Evolutionary conservation across 164 flowering plant species (phyloP).

Genomic region (Warburgia ugandensis): DNA sequence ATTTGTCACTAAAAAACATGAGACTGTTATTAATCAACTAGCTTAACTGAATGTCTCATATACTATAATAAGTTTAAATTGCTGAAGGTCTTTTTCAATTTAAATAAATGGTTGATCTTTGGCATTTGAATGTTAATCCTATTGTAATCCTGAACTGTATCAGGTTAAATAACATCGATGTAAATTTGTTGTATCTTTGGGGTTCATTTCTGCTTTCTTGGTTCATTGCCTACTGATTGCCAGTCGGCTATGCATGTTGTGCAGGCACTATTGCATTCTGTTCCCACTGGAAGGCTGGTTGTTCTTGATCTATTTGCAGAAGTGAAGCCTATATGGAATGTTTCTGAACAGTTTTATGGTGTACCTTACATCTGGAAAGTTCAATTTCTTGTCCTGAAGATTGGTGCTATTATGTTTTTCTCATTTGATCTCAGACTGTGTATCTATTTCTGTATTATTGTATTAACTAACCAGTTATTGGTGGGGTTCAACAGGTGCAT

Average conservation of each 20-base stretch:
- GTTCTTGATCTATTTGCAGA: constrained; percentile 83
- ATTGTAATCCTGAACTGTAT: too few relatives aligned
- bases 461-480: background rate
- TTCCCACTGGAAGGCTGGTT: constrained; percentile 60
- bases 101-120: too few relatives aligned
- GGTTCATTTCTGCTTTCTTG: too few relatives aligned
- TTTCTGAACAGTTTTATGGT: constrained; percentile 69
- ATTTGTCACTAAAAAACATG: too few relatives aligned
- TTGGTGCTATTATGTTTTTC: constrained; percentile 1
- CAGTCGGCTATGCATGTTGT: constrained; percentile 11
- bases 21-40: too few relatives aligned
- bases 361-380: constrained; percentile 75
- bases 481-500: constrained; percentile 51
- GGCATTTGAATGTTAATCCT: too few relatives aligned
- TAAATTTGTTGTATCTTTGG: too few relatives aligned
- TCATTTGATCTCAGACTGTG: background rate
- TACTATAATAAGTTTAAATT: too few relatives aligned
- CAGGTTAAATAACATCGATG: too few relatives aligned
- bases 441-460: background rate
- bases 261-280: constrained; percentile 78
- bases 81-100: too few relatives aligned
- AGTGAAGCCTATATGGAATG: constrained; percentile 67
- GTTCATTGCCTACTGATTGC: too few relatives aligned
- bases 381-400: background rate
- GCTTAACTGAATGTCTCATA: too few relatives aligned